Conservation (phyloP, 371 early-diverging fungal genomes). For the Parasitella parasitica region DNA sequence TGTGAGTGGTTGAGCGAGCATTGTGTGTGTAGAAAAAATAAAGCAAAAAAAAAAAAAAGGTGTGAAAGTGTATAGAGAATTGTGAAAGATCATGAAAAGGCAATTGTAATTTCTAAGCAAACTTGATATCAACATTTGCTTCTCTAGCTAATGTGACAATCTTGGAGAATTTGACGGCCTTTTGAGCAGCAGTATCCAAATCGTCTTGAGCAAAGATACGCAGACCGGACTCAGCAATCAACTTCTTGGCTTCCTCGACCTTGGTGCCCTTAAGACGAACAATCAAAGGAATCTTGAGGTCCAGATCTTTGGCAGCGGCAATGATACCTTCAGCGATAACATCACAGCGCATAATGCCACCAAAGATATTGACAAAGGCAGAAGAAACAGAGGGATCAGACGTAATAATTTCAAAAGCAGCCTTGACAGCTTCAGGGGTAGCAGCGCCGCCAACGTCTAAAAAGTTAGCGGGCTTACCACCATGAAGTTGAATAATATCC, state of each 20-base stretch:
- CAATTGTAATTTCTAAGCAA: conserved; percentile 34
- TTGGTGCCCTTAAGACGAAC: conserved; percentile 94
- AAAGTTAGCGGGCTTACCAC: conserved; percentile 99
- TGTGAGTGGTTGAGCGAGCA: neutral
- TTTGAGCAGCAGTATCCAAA: conserved; percentile 92
- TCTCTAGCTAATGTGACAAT: conserved; percentile 77
- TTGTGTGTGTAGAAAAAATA: neutral
- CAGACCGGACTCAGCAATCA: conserved; percentile 88
- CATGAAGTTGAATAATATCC: conserved; percentile 98
- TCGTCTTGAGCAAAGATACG: conserved; percentile 93
- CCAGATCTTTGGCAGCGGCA: conserved; percentile 88
- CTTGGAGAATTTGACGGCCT: conserved; percentile 90
- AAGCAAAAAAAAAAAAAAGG: neutral
- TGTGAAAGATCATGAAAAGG: no score
- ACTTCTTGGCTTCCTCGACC: conserved; percentile 49
- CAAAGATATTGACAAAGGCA: conserved; percentile 98
- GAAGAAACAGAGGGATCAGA: conserved; percentile 92
- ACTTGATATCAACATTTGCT: conserved; percentile 67
- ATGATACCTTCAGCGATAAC: conserved; percentile 98
- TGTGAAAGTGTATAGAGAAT: neutral
- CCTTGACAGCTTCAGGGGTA: conserved; percentile 93
- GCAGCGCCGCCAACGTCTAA: conserved; percentile 98
- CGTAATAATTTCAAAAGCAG: conserved; percentile 98
- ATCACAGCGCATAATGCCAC: conserved; percentile 99
- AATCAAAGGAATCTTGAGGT: conserved; percentile 91